These are phyloP conservation scores for Fusarium virguliforme DNA, from an alignment of 2,329 filamentous ascomycete genomes.

Conservation along the genomic window DNA sequence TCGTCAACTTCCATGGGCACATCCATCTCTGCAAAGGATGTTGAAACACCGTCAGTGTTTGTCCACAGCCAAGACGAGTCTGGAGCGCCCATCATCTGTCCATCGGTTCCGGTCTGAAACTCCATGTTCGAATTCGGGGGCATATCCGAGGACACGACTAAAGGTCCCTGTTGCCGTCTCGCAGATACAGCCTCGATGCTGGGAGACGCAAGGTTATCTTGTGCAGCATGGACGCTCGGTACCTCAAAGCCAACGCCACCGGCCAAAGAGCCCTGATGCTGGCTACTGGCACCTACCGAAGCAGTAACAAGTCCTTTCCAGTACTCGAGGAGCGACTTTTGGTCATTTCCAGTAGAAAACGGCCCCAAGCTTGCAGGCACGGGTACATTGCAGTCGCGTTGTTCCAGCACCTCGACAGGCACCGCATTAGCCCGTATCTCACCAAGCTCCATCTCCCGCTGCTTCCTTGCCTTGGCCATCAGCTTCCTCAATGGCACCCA, in stretches of 20 bases:
- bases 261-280: neutral
- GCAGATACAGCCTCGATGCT: neutral
- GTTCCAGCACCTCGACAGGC: slow-evolving; percentile 51
- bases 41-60: neutral
- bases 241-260: neutral
- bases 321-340: slow-evolving; percentile 27
- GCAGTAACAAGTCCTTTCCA: slow-evolving; percentile 36
- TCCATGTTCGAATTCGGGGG: neutral
- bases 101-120: neutral
- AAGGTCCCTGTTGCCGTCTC: neutral
- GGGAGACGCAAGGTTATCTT: neutral
- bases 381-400: slow-evolving; percentile 48
- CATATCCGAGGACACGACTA: neutral
- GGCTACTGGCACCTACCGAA: fast-evolving
- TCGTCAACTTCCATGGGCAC: slow-evolving; percentile 1
- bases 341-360: neutral
- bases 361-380: slow-evolving; percentile 54
- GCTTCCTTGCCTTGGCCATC: slow-evolving; percentile 57
- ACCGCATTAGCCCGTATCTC: slow-evolving; percentile 52
- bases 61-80: neutral
- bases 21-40: neutral
- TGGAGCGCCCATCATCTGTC: neutral
- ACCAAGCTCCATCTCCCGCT: slow-evolving; percentile 57
- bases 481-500: slow-evolving; percentile 62
- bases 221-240: neutral